Base-by-base conservation (phyloP, 1,284 basidiomycete genomes). In the Trichosporon asahii region DNA sequence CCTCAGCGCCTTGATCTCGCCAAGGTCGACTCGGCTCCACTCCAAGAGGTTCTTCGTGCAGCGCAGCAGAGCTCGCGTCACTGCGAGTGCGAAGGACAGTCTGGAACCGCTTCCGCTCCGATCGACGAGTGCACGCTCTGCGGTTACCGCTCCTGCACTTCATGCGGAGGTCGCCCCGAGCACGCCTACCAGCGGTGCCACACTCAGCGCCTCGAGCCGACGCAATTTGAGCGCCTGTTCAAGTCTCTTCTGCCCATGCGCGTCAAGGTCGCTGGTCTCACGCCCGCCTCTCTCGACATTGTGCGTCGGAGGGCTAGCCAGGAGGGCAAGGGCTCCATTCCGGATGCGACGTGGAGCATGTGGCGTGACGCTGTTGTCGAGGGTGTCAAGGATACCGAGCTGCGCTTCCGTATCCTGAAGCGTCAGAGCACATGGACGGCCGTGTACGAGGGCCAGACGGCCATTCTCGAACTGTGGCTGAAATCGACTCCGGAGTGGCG, bases 161-260 rank as follows among this genome's bases (percentile, higher is more conserved):
- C 89, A 74, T 97, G 95, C 78, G 92, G 92, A 55, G 94, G 94
- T 27, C 89, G 93, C 69, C 95, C 95, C 0, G 90, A 94, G 74
- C 95, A 98, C 81, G 90, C 90, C 73, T 90, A 90, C 74, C 78
- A 83, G 35, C 68, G 75, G 8, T 76, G 76, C 60, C 55, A 49
- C 29, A 76, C 75, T 40, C 55, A 75, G 31, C 79, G 85, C 8
- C 80, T 92, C 7, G 85, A 87, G 15, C 94, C 95, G 0, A 86
- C 87, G 23, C 85, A 87, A 6, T 97, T 97, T 78, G 88, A 90
- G 29, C 87, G 88, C 74, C 86, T 88, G 69, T 86, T 97, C 70
- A 96, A 95, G 80, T 87, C 89, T 1, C 86, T 89, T 1, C 86
- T 98, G 14, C 95, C 95, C 0, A 98, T 98, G 95, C 90, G 90